Conservation (phyloP, 495 filamentous ascomycete genomes). For the Staphylotrichum tortipilum region DNA sequence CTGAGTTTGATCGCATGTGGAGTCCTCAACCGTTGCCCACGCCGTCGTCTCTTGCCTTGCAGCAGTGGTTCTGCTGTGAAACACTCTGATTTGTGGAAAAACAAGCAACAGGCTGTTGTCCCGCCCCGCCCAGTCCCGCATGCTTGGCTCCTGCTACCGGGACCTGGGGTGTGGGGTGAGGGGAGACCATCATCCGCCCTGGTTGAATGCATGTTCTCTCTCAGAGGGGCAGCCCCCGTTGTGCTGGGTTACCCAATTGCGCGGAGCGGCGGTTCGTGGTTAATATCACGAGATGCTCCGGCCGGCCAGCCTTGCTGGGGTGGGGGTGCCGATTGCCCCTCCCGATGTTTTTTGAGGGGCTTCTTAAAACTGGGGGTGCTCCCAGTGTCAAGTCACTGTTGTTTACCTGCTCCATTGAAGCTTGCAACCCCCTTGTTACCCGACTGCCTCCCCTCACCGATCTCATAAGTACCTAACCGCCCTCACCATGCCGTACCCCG, state of each 20-base stretch:
- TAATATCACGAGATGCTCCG: conserved; percentile 8
- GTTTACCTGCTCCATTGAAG: not conserved
- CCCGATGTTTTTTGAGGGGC: not conserved
- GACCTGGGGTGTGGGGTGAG: conserved; percentile 17
- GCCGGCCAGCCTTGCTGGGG: no score
- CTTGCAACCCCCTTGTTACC: no score
- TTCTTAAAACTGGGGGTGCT: not conserved
- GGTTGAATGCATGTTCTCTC: not conserved
- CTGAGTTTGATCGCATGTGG: no score
- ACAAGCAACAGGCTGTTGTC: conserved; percentile 6
- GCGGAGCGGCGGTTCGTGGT: conserved; percentile 1
- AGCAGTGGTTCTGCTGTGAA: no score
- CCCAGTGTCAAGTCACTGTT: not conserved
- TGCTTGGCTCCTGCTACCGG: not conserved
- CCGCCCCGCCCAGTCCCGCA: not conserved
- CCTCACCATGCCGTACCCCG: conserved; percentile 29
- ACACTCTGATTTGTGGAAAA: conserved; percentile 27
- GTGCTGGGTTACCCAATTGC: not conserved
- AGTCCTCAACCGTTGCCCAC: no score
- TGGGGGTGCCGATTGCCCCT: conserved; percentile 3
- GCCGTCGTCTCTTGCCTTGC: no score
- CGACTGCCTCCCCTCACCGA: no score
- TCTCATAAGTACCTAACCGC: no score
- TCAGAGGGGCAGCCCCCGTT: not conserved
- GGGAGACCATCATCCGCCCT: not conserved